A percentile compares a stretch with the other conserved stretches of the same genome.
These are phyloP conservation scores for Thoreauomyces humboldtii DNA, from an alignment of 192 early-diverging fungal species.

Conservation along the genomic window DNA sequence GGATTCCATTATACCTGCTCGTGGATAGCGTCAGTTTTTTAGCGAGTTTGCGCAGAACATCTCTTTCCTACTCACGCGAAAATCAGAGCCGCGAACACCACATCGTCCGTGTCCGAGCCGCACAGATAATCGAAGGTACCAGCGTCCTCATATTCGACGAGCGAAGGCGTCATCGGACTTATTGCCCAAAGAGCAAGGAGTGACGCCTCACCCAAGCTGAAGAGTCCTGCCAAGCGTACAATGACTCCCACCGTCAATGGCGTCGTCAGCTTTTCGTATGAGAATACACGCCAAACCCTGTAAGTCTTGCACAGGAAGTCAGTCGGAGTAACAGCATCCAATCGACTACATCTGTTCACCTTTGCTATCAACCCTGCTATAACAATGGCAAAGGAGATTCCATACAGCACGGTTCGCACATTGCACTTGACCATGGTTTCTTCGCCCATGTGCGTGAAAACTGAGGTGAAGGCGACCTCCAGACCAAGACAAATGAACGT, in stretches of 20 bases:
- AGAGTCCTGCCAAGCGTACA: background rate
- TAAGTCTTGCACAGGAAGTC: background rate
- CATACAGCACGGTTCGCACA: background rate
- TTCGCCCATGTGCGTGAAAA: constrained; percentile 4
- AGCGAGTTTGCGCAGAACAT: no score
- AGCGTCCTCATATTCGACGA: background rate
- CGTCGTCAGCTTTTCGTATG: constrained; percentile 1
- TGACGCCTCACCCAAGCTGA: background rate
- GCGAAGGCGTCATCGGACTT: background rate
- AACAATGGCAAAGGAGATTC: constrained; percentile 5
- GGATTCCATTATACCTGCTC: constrained; percentile 9
- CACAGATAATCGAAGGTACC: constrained; percentile 1
- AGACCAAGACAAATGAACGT: constrained; percentile 1
- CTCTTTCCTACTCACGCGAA: no score
- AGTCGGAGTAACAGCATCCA: no score
- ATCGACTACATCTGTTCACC: no score
- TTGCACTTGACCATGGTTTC: background rate
- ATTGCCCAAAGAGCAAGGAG: constrained; percentile 7
- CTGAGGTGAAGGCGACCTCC: constrained; percentile 2
- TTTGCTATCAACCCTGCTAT: constrained; percentile 9
- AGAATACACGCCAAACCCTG: constrained; percentile 3
- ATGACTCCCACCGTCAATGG: background rate
- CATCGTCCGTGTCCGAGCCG: background rate
- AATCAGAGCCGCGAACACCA: background rate
- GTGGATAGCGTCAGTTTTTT: no score